phyloP scores from a whole-genome alignment of 164 flowering plant genomes.

The Sedum album region DNA sequence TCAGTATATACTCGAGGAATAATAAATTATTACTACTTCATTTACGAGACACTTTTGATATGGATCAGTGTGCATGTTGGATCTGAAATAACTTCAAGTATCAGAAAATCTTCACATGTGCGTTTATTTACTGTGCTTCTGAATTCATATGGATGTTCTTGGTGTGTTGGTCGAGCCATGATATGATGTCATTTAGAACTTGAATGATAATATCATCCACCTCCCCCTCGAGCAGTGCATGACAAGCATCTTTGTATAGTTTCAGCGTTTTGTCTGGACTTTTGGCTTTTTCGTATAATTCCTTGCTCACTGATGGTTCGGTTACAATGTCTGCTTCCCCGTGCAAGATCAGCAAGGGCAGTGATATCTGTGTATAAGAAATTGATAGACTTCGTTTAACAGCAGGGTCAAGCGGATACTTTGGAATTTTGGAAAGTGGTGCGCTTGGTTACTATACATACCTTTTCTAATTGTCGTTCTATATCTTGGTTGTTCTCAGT shows the following conservation, averaged over 20 bases:
- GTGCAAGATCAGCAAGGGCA: conserved; percentile 78
- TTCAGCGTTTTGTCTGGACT: conserved; percentile 69
- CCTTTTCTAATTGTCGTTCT: conserved; percentile 53
- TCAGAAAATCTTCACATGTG: neutral
- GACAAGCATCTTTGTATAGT: conserved; percentile 62
- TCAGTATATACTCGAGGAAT: too few relatives aligned
- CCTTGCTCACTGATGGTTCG: conserved; percentile 92
- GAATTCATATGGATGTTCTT: too few relatives aligned
- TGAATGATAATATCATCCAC: conserved; percentile 63
- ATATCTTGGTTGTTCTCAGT: conserved; percentile 72
- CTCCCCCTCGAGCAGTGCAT: conserved; percentile 87
- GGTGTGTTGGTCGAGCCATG: conserved; percentile 71
- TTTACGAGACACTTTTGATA: too few relatives aligned
- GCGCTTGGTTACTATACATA: conserved; percentile 22
- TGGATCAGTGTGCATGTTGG: too few relatives aligned
- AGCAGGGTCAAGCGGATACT: neutral
- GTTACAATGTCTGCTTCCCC: conserved; percentile 82
- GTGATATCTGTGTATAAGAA: conserved; percentile 48
- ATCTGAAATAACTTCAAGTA: too few relatives aligned
- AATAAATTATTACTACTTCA: too few relatives aligned
- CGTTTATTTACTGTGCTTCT: too few relatives aligned
- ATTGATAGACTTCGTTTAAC: neutral
- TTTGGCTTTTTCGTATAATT: conserved; percentile 68
- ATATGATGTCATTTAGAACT: conserved; percentile 60
- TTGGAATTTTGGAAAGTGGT: too few relatives aligned